These are phyloP conservation scores for Solanum peruvianum DNA, from an alignment of 257 asterid species.

Conservation along the genomic window DNA sequence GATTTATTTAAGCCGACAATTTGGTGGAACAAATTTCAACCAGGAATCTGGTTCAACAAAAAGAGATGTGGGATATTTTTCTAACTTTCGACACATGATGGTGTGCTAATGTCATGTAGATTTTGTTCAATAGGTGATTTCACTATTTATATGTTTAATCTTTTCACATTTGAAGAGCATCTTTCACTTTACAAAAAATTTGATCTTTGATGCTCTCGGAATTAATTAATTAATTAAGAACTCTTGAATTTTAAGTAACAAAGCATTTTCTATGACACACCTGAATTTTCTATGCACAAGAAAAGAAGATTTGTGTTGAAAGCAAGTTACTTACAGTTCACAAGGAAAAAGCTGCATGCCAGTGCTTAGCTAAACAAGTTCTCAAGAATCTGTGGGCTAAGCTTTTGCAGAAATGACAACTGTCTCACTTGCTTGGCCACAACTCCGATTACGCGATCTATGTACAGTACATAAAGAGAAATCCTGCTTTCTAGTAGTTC, in stretches of 20 bases:
- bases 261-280: background rate
- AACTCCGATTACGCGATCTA: slow-evolving; percentile 77
- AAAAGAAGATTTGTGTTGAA: background rate
- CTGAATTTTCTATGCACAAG: background rate
- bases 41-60: background rate
- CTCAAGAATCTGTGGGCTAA: slow-evolving; percentile 38
- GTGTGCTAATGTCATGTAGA: background rate
- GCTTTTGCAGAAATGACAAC: slow-evolving; percentile 37
- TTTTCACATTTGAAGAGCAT: background rate
- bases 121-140: background rate
- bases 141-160: background rate
- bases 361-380: slow-evolving; percentile 40
- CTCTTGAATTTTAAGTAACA: background rate
- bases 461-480: slow-evolving; percentile 68
- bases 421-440: slow-evolving; percentile 54
- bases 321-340: background rate
- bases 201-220: background rate
- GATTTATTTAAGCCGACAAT: background rate
- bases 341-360: background rate
- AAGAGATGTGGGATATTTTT: background rate
- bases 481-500: slow-evolving; percentile 68
- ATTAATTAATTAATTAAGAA: background rate
- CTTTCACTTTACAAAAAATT: background rate
- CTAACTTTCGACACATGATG: background rate
- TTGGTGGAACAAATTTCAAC: background rate